Evolutionary conservation across 768 basidiomycete species (phyloP), one percentile per base, ranked within the genome.

Genomic region (Podaxis mareebaensis): DNA sequence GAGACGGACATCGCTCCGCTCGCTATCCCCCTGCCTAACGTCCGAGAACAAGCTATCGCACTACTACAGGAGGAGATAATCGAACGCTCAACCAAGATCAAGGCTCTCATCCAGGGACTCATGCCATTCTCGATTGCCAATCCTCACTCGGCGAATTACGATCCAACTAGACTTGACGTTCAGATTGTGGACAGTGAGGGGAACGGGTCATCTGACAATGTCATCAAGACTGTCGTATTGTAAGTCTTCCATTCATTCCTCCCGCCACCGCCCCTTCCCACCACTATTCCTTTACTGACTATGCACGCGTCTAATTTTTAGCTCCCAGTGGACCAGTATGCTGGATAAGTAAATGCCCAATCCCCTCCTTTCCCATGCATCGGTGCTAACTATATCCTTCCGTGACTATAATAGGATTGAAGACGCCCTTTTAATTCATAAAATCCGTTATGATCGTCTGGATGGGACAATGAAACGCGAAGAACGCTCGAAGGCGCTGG

Each of bases 391-490:
- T 63, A 54, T 17, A 53, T 33, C 30, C 48, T 28, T n/a, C 28
- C 39, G 26, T 36, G 48, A 17, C 49, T 28, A 28, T 65, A 44
- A 17, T 66, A 93, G 93, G 73, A 84, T 98, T 58, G 94, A 96
- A 75, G 95, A 96, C 67, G 95, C 95, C 33, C 76, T 98, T 33
- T 90, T 93, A 67, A 80, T 85, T 36, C 85, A 89, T 10, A 83
- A 86, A 28, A 99, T 99, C 71, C 85, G 84, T 26, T 97, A 93
- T 73, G 92, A 95, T 68, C 89, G 97, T 55, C 77, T 99, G 48
- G 97, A 99, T 74, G 97, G 97, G 1, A 95, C 94, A 3, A 99
- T 99, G 97, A 96, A 92, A 73, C 90, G 96, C 53, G 96, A 97
- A 58, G 95, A 96, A 60, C 88, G 97, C 17, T 90, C 88, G 12